Percentiles rank a stretch among this genome's conserved stretches.
Evolutionary conservation across 1,284 basidiomycete genomes (phyloP).

Genomic region (Boletellus deceptivus): DNA sequence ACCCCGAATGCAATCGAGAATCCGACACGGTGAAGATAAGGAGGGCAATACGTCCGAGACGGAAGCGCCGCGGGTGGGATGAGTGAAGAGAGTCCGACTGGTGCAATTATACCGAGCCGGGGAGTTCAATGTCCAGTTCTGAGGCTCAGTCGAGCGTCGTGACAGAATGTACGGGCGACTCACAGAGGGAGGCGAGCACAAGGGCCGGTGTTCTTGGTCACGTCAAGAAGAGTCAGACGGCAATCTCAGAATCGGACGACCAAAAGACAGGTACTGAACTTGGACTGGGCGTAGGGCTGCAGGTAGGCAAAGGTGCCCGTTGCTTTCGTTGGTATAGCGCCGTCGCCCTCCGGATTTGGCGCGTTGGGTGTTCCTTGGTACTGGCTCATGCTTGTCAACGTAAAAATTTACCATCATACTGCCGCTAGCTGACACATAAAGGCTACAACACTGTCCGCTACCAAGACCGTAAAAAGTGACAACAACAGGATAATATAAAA

Average conservation of each 20-base stretch:
- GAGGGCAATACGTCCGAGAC: constrained; percentile 34
- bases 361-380: constrained; percentile 1
- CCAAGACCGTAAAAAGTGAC: constrained; percentile 1
- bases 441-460: constrained; percentile 12
- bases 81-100: constrained; percentile 40
- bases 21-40: constrained; percentile 41
- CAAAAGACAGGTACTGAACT: constrained; percentile 25
- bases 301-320: constrained; percentile 23
- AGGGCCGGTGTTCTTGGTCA: constrained; percentile 24
- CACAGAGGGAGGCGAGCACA: constrained; percentile 32
- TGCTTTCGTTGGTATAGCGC: constrained; percentile 14
- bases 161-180: constrained; percentile 6
- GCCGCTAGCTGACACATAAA: background rate
- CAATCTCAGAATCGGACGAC: background rate
- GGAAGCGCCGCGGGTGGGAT: constrained; percentile 34
- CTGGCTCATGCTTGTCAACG: constrained; percentile 8
- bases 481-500: constrained; percentile 10
- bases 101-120: background rate
- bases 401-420: background rate
- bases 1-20: constrained; percentile 47
- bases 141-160: background rate
- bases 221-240: constrained; percentile 15
- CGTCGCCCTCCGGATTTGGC: background rate
- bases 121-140: background rate
- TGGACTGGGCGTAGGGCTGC: constrained; percentile 33